Conservation (phyloP, 2,329 filamentous ascomycete species). For the Aspergillus unguis region DNA sequence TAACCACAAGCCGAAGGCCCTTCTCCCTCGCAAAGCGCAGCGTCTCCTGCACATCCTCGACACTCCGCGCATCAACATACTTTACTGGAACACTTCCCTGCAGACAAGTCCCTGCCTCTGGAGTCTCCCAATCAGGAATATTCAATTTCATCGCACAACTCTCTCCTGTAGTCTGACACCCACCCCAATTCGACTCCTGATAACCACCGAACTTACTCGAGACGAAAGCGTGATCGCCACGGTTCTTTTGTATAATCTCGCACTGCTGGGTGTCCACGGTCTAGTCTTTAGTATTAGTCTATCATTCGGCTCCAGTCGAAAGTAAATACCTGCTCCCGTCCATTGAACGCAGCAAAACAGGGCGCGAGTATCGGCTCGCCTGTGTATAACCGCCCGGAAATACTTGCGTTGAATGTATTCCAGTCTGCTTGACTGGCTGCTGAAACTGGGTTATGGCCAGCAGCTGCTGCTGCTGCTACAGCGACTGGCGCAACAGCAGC, state of each 20-base stretch:
- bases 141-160: constrained; percentile 1
- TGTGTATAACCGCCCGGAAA: constrained; percentile 6
- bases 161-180: constrained; percentile 8
- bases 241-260: not conserved
- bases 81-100: constrained; percentile 10
- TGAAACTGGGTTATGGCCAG: not conserved
- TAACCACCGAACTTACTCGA: constrained; percentile 7
- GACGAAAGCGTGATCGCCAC: not conserved
- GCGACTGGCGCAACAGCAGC: not conserved
- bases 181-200: constrained; percentile 7
- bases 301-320: too few species aligned
- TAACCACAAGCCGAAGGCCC: constrained; percentile 6
- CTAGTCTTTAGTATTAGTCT: too few species aligned
- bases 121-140: constrained; percentile 3
- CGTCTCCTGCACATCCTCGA: constrained; percentile 9
- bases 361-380: constrained; percentile 8
- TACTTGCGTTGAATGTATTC: constrained; percentile 8
- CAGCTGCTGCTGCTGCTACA: not conserved
- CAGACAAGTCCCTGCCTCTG: not conserved
- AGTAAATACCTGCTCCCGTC: constrained; percentile 5
- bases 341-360: constrained; percentile 6
- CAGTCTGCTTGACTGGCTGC: constrained; percentile 3
- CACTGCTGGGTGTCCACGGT: not conserved
- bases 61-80: constrained; percentile 10
- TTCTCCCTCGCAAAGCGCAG: constrained; percentile 5